Conservation (phyloP, 371 early-diverging fungal species). For the Apophysomyces elegans region DNA sequence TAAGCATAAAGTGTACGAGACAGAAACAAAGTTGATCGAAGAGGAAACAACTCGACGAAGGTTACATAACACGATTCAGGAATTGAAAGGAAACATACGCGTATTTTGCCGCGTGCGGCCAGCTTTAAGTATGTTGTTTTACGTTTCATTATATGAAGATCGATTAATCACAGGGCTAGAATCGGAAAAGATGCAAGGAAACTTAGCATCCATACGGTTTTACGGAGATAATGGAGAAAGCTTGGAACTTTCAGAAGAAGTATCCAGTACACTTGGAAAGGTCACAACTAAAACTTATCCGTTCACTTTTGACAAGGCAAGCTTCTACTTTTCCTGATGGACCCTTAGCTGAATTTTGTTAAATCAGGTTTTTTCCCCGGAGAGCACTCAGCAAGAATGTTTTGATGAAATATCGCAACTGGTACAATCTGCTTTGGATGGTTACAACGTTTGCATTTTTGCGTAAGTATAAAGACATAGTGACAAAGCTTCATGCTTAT, state of each 20-base stretch:
- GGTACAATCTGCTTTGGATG: slow-evolving; percentile 96
- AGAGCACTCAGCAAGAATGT: slow-evolving; percentile 77
- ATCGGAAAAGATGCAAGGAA: slow-evolving; percentile 21
- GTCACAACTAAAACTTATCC: slow-evolving; percentile 59
- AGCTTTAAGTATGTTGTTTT: slow-evolving; percentile 36
- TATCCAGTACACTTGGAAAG: slow-evolving; percentile 42
- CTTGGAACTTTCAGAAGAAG: slow-evolving; percentile 55
- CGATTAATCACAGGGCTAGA: slow-evolving; percentile 14
- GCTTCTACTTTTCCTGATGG: neutral
- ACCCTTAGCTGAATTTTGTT: neutral
- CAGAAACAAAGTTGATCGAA: slow-evolving; percentile 71
- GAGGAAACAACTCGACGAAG: slow-evolving; percentile 81
- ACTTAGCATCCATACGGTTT: slow-evolving; percentile 35
- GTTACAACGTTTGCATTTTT: slow-evolving; percentile 98
- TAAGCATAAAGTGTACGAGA: slow-evolving; percentile 32
- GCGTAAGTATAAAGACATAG: slow-evolving; percentile 52
- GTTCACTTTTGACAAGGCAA: slow-evolving; percentile 81
- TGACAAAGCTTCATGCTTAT: neutral
- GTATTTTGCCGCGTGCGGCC: slow-evolving; percentile 98
- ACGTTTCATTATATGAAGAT: neutral
- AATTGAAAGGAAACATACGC: slow-evolving; percentile 97
- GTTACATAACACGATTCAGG: slow-evolving; percentile 93
- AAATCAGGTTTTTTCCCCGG: slow-evolving; percentile 73
- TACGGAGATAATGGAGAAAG: slow-evolving; percentile 57
- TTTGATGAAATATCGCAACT: slow-evolving; percentile 96